Conservation (phyloP, 2,329 filamentous ascomycete genomes). For the Colletotrichum filicis region DNA sequence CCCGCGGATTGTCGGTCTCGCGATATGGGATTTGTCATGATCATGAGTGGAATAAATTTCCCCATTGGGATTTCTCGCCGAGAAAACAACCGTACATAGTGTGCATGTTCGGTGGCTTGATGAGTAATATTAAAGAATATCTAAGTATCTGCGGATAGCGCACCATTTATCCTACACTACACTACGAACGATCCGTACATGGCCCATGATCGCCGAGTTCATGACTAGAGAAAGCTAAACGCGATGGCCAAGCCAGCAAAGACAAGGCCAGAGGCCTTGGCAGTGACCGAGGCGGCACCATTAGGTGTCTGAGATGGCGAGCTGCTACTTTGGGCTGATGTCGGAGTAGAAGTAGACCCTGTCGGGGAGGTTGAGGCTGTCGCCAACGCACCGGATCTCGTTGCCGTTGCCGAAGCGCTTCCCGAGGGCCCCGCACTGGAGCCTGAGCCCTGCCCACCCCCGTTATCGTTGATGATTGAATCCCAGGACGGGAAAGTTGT, state of each 20-base stretch:
- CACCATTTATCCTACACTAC: too few species aligned
- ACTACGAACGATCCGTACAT: too few species aligned
- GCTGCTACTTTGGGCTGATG: neutral
- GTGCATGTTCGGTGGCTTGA: neutral
- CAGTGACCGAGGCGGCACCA: neutral
- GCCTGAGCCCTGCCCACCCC: neutral
- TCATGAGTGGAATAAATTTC: neutral
- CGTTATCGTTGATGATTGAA: neutral
- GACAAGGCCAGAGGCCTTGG: neutral
- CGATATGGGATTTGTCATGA: neutral
- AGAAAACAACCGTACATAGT: neutral
- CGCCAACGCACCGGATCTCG: neutral
- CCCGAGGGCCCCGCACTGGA: neutral
- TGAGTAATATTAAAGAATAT: neutral
- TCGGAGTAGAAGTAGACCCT: neutral
- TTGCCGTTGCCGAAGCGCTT: neutral
- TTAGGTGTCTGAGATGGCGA: neutral
- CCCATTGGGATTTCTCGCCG: neutral
- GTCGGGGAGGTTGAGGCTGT: neutral
- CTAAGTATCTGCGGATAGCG: too few species aligned
- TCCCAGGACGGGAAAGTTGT: constrained; percentile 9
- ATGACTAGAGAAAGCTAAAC: neutral
- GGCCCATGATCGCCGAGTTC: neutral
- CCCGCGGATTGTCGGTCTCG: neutral
- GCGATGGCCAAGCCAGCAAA: neutral